Evolutionary conservation across 2,329 filamentous ascomycete species (phyloP), one percentile per base, ranked within the genome.

Genomic region (Acarospora socialis): DNA sequence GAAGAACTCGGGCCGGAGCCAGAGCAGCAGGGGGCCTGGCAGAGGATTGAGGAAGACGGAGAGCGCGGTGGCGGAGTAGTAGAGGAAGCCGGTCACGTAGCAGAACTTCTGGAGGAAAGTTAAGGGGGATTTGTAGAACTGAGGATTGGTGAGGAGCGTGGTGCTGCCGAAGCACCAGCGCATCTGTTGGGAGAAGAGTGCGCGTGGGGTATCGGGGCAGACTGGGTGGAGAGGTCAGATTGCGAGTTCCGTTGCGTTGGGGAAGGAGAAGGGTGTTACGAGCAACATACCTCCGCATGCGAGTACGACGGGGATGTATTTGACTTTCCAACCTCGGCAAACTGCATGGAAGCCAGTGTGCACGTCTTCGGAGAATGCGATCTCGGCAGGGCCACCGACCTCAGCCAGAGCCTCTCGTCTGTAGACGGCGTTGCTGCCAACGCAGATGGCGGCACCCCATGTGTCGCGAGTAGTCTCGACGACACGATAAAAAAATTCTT

Each of bases 141-240:
- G 53, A 21, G 51, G 48, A 33, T 56, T 57, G 8, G 54, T 56
- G 10, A 58, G 43, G n/a, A 60, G 46, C 1, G 56, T 57, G 2
- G 53, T 59, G 28, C 51, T 55, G 13, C 55, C 56, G 31, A 54
- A 51, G 7, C 55, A 56, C 57, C 57, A 60, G 10, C 57, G 50
- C 56, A 59, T 59, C 44, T 60, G 57, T 48, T 60, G 57, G 21
- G 53, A 57, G 39, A 60, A 59, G 36, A 59, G 58, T 1, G 57
- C 55, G 4, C 56, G 47, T 2, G 57, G 57, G 0, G 52, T 59
- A 35, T 60, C 56, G 8, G 57, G 57, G 33, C 57, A 59, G 30
- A 59, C 53, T n/a, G n/a, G n/a, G n/a, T n/a, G n/a, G n/a, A n/a
- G n/a, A n/a, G n/a, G n/a, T n/a, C n/a, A n/a, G n/a, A n/a, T n/a